Conservation (phyloP, 1,284 basidiomycete genomes). For the Pascua guehoae region DNA sequence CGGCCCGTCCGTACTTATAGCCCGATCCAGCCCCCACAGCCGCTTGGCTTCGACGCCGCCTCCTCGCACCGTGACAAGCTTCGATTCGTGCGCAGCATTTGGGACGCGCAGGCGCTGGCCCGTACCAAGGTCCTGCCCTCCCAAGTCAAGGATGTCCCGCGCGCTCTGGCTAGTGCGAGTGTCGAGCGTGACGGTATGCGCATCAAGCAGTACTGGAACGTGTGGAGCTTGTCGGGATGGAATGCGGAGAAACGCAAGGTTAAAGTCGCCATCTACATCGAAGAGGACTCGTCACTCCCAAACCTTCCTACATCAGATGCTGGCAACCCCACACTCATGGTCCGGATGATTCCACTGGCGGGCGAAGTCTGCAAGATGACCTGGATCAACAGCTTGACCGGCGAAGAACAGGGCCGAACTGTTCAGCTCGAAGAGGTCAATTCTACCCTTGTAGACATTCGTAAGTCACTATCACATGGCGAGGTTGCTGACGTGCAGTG, state of each 20-base stretch:
- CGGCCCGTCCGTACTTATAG: conserved; percentile 72
- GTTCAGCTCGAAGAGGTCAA: conserved; percentile 56
- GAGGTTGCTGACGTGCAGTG: not conserved
- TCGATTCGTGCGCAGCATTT: conserved; percentile 80
- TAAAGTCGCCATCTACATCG: conserved; percentile 79
- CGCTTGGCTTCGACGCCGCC: conserved; percentile 61
- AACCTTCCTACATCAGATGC: not conserved
- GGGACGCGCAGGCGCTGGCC: conserved; percentile 75
- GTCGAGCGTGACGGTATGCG: conserved; percentile 26
- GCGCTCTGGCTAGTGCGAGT: conserved; percentile 57
- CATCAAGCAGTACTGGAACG: conserved; percentile 15
- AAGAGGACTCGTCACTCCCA: conserved; percentile 52
- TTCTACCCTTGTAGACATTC: conserved; percentile 69
- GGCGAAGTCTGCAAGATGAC: conserved; percentile 61
- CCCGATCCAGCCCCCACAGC: conserved; percentile 66
- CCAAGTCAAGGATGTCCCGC: conserved; percentile 39
- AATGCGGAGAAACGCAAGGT: conserved; percentile 54
- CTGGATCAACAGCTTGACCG: not conserved
- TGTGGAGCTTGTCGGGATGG: conserved; percentile 16
- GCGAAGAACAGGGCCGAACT: too few species aligned
- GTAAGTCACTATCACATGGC: conserved; percentile 53
- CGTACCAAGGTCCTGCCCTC: conserved; percentile 57
- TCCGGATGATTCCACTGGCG: conserved; percentile 66
- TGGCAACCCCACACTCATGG: conserved; percentile 63
- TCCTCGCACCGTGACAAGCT: conserved; percentile 65